Evolutionary conservation across 1,284 basidiomycete genomes (phyloP), one percentile per base, ranked within the genome.

Genomic region (Athelia sp.): DNA sequence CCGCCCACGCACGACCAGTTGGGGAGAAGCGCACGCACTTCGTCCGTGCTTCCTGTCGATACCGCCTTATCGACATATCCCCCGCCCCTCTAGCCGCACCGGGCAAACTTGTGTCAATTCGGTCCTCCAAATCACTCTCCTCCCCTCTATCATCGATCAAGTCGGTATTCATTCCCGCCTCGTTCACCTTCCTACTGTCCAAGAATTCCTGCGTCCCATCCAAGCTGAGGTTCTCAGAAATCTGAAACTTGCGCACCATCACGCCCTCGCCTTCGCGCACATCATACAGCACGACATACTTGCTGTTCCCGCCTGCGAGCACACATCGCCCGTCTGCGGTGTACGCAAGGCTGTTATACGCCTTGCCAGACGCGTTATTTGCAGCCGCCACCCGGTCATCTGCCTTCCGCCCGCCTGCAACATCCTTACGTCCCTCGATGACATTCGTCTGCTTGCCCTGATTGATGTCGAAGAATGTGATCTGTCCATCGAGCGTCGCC

Each of bases 151-250:
- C 79, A 62, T 97, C 89, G 52, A 97, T 82, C 45, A 92, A 73
- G 60, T 93, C 90, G 19, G 76, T 61, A 65, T 85, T 82, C 50
- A 87, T 78, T 14, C 92, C 92, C 0, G 87, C 89, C 45, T 87
- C 86, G 53, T 90, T 93, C 60, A 94, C 73, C 55, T 82, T 84
- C 53, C 96, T 75, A 61, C 83, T 91, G 67, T 99, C 97, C 58
- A 99, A 71, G 66, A 96, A 90, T 70, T 99, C 97, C 68, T 97
- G 84, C 31, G 93, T 98, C 18, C 96, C 97, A 62, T 99, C 95
- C 52, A 99, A 71, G 40, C 87, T 89, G 14, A 99, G 74, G 68
- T 99, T 99, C 65, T 97, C 82, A 49, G 91, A 95, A 56, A 98
- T 92, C 69, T 94, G 90, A 75, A 92, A 99, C 68, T 95, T 93